A percentile compares a stretch with the other conserved stretches of the same genome.
Conservation (phyloP, 176 grass and related monocot species). For the sorghum (Sorghum bicolor) region DNA sequence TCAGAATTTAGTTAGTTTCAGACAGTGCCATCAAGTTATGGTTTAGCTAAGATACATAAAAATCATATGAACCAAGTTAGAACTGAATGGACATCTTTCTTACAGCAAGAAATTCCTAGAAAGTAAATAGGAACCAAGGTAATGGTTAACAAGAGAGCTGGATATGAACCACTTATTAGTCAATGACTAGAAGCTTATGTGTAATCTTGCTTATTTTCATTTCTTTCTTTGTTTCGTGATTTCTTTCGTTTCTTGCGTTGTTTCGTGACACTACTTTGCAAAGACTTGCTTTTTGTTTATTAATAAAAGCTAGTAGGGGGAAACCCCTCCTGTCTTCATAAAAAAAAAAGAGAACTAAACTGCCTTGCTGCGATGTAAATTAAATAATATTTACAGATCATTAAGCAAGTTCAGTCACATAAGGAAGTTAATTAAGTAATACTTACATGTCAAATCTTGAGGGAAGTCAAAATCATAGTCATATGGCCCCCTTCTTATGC, state of each 20-base stretch:
- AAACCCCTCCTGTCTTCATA: too few relatives aligned
- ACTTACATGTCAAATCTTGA: slow-evolving; percentile 95
- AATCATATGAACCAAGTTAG: not conserved
- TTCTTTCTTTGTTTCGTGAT: too few relatives aligned
- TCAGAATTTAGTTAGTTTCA: not conserved
- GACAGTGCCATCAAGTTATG: not conserved
- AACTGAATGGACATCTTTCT: not conserved
- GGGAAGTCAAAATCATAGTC: slow-evolving; percentile 98
- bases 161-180: too few relatives aligned
- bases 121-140: not conserved
- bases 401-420: not conserved
- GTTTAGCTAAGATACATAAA: not conserved
- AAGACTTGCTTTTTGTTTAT: too few relatives aligned
- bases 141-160: not conserved
- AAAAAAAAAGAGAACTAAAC: not conserved
- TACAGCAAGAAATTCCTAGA: not conserved
- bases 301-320: too few relatives aligned
- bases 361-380: not conserved
- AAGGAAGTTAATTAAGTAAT: not conserved
- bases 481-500: slow-evolving; percentile 65
- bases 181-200: too few relatives aligned
- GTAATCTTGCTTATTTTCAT: too few relatives aligned
- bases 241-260: too few relatives aligned
- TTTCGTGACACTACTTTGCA: too few relatives aligned
- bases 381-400: not conserved